Percentiles rank a stretch among this genome's conserved stretches.
These are phyloP conservation scores for Lasiosphaeriaceae sp. DNA, from an alignment of 495 filamentous ascomycete species.

Conservation along the genomic window DNA sequence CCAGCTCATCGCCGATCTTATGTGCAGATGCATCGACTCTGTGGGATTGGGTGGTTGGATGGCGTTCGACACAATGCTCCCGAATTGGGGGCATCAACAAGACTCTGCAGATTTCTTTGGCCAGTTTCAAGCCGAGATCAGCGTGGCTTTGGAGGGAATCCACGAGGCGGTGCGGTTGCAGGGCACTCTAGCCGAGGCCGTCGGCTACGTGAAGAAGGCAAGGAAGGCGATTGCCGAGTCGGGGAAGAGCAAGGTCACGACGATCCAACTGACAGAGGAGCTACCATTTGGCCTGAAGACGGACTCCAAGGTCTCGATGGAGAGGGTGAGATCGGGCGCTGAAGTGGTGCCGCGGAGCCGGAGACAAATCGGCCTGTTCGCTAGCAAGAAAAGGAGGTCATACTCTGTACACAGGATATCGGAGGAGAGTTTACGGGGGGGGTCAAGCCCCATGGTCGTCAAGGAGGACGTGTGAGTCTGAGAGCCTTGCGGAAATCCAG, in stretches of 20 bases:
- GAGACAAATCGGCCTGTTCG: constrained; percentile 68
- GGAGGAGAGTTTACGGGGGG: constrained; percentile 22
- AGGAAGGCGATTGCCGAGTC: constrained; percentile 25
- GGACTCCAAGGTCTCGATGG: constrained; percentile 42
- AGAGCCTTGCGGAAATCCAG: constrained; percentile 1
- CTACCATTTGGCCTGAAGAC: constrained; percentile 72
- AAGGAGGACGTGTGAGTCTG: constrained; percentile 2
- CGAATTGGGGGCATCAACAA: constrained; percentile 36
- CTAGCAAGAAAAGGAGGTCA: constrained; percentile 66
- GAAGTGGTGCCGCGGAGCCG: constrained; percentile 59
- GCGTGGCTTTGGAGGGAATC: constrained; percentile 70
- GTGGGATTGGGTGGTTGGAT: constrained; percentile 84
- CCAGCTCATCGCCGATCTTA: constrained; percentile 57
- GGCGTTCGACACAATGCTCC: constrained; percentile 50
- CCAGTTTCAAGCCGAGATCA: constrained; percentile 68
- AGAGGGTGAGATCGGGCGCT: constrained; percentile 57
- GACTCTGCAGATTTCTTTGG: constrained; percentile 60
- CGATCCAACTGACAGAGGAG: constrained; percentile 14
- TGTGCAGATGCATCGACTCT: constrained; percentile 76
- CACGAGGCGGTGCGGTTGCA: constrained; percentile 68
- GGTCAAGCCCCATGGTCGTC: neutral
- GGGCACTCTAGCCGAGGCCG: constrained; percentile 64
- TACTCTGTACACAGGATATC: constrained; percentile 78
- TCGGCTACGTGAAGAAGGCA: constrained; percentile 57
- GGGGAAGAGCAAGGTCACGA: constrained; percentile 12